Evolutionary conservation across 495 filamentous ascomycete species (phyloP).

Genomic region (Lentithecium fluviatile): DNA sequence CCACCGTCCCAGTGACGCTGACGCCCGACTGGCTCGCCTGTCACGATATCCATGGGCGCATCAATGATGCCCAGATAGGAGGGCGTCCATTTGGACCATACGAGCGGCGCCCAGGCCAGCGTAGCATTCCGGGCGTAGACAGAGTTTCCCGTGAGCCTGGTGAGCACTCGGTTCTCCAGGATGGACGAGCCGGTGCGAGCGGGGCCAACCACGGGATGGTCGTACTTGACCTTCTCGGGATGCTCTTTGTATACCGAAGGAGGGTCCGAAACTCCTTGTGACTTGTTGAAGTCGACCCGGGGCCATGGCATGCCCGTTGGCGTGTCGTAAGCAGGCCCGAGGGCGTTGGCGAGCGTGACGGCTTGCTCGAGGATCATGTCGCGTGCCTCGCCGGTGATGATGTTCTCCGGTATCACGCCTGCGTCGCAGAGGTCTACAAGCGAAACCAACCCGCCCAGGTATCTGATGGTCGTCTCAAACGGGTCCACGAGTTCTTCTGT

Average conservation of each 20-base stretch:
- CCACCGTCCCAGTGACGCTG: conserved; percentile 36
- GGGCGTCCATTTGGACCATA: conserved; percentile 36
- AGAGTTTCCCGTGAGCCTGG: conserved; percentile 33
- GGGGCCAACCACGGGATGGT: conserved; percentile 31
- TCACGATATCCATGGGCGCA: conserved; percentile 38
- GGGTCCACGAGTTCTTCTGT: conserved; percentile 39
- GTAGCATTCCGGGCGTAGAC: conserved; percentile 36
- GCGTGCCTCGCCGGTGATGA: conserved; percentile 25
- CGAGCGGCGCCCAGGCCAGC: conserved; percentile 38
- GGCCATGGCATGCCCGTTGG: conserved; percentile 41
- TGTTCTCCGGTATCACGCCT: conserved; percentile 28
- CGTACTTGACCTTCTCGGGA: conserved; percentile 28
- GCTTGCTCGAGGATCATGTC: conserved; percentile 37
- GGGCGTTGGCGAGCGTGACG: conserved; percentile 34
- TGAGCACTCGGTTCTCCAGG: conserved; percentile 37
- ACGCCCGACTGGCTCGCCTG: conserved; percentile 25
- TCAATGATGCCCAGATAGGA: conserved; percentile 33
- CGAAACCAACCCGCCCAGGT: conserved; percentile 39
- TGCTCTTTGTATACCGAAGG: conserved; percentile 15
- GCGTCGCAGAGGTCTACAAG: conserved; percentile 38
- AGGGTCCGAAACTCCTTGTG: conserved; percentile 27
- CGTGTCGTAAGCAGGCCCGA: conserved; percentile 39
- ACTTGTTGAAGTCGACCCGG: conserved; percentile 36
- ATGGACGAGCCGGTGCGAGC: conserved; percentile 37
- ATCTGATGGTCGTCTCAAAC: conserved; percentile 41